Base-by-base conservation (phyloP, 2,329 filamentous ascomycete genomes). In the Cadophora malorum region DNA sequence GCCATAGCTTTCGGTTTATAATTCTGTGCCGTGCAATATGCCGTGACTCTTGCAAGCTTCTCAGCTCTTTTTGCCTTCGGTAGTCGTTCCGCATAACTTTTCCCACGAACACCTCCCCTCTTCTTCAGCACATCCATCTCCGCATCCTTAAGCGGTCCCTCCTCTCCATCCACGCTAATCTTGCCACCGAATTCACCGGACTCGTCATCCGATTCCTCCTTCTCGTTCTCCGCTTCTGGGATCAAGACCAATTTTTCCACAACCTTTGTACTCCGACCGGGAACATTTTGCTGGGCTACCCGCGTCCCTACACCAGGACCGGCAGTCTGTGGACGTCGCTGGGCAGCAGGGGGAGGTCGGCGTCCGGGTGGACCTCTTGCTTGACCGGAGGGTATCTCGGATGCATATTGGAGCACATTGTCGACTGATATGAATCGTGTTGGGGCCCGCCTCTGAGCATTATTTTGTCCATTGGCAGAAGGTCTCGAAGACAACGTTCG, bases 191-290 rank as follows among this genome's bases (percentile, higher is more conserved):
- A 79, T 63, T 82, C 79, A 65, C 85, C 83, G 63, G 82, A 82
- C 69, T 87, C 85, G 16, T 86, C 83, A 67, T 88, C 89, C 49
- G 88, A 87, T 8, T 84, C 85, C 28, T 88, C 87, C 64, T 86
- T 84, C 33, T 84, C 84, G 19, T 86, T 86, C 3, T 84, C 84
- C 0, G 94, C 91, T 77, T 97, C 95, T 0, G 96, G 96, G 16
- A 99, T 85, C 45, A 98, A 83, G 0, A 99, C 96, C n/a, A 99
- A 84, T 81, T 98, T 98, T 82, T 98, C 93, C 79, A 93, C 97
- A 71, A 97, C 91, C 79, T 98, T 97, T 33, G 93, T 96, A 47
- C 94, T 96, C 64, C 96, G 88, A 6, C 93, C 91, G 0, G 95
- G 96, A 72, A 97, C 74, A 83, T 81, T 69, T 85, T 85, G 63